These are phyloP conservation scores for Infundibulicybe gibba DNA, from an alignment of 768 basidiomycete species.

Conservation along the genomic window DNA sequence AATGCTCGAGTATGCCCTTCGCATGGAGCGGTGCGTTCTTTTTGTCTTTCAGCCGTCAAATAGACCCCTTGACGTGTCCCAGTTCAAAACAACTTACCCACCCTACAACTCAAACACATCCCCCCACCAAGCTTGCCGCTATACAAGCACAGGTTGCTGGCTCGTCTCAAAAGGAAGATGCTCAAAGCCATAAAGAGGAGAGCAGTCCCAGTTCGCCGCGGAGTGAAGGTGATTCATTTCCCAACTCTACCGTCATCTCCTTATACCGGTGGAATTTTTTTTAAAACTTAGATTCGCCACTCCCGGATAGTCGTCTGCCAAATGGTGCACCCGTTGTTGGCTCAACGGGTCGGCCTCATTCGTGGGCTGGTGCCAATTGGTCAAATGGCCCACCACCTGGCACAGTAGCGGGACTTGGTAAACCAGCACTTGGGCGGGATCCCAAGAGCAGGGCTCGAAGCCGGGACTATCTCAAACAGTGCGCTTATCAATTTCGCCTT, in stretches of 20 bases:
- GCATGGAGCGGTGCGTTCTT: constrained; percentile 83
- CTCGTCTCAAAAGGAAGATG: constrained; percentile 67
- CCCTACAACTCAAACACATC: constrained; percentile 51
- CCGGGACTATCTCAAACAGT: constrained; percentile 97
- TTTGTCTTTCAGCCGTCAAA: constrained; percentile 7
- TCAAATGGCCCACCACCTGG: constrained; percentile 41
- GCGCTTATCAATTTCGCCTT: constrained; percentile 23
- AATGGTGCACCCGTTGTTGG: constrained; percentile 54
- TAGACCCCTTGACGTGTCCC: constrained; percentile 30
- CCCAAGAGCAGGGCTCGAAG: constrained; percentile 95
- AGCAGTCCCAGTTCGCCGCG: constrained; percentile 82
- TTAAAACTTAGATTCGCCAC: constrained; percentile 58
- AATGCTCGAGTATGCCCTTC: constrained; percentile 98
- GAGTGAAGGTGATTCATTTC: constrained; percentile 62
- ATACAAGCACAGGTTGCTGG: constrained; percentile 51
- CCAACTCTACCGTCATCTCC: neutral
- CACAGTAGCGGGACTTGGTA: constrained; percentile 51
- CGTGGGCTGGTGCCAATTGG: constrained; percentile 53
- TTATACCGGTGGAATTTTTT: constrained; percentile 1
- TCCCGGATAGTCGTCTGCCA: constrained; percentile 62
- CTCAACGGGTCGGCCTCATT: constrained; percentile 46
- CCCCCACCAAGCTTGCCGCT: constrained; percentile 62
- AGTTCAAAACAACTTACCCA: constrained; percentile 82
- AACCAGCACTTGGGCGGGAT: constrained; percentile 79
- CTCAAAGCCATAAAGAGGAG: constrained; percentile 69